A percentile compares a stretch with the other conserved stretches of the same genome.
These are phyloP conservation scores for Colletotrichum sansevieriae DNA, from an alignment of 2,329 filamentous ascomycete species.

Conservation along the genomic window DNA sequence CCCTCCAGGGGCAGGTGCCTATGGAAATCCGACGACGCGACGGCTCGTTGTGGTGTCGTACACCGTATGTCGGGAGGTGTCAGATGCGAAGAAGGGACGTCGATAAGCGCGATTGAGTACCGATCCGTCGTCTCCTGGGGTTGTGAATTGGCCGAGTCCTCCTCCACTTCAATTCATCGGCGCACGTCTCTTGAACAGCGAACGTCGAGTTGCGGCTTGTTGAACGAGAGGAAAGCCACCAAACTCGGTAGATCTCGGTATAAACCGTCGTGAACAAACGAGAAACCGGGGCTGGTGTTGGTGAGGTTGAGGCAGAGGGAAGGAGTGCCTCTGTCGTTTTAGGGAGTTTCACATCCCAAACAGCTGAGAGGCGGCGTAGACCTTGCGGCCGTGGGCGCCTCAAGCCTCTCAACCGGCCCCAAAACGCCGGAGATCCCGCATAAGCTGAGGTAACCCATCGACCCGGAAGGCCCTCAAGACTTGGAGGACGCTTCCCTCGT, in stretches of 20 bases:
- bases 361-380: constrained; percentile 34
- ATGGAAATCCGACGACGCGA: constrained; percentile 15
- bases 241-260: constrained; percentile 14
- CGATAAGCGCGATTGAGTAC: constrained; percentile 23
- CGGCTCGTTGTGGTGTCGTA: constrained; percentile 12
- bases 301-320: constrained; percentile 21
- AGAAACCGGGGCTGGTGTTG: constrained; percentile 7
- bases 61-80: not conserved
- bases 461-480: constrained; percentile 1
- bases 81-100: not conserved
- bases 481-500: constrained; percentile 25
- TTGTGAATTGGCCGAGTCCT: constrained; percentile 23
- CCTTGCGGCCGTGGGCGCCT: constrained; percentile 12
- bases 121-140: constrained; percentile 11
- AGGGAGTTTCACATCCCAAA: constrained; percentile 42
- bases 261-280: constrained; percentile 21
- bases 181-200: constrained; percentile 9
- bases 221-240: constrained; percentile 14
- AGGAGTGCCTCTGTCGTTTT: constrained; percentile 36
- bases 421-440: constrained; percentile 24
- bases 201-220: constrained; percentile 28
- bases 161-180: constrained; percentile 33
- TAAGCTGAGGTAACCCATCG: constrained; percentile 23
- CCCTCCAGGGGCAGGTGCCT: constrained; percentile 54
- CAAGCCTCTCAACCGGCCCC: constrained; percentile 20